Evolutionary conservation across 176 grass and related monocot species (phyloP), one percentile per base, ranked within the genome.

Genomic region (Paspalum notatum): DNA sequence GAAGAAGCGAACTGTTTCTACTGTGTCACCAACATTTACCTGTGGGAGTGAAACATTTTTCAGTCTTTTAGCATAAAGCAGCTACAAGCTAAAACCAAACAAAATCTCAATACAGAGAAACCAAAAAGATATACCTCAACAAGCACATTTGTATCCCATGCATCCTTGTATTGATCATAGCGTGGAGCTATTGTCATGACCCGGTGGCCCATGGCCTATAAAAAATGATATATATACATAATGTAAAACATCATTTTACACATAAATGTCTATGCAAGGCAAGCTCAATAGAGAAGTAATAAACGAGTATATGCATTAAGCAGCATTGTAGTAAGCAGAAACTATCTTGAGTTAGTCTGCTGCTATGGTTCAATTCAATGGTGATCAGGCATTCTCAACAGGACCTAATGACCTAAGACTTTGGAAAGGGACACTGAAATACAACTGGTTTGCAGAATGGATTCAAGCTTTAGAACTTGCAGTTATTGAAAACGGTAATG

Each of bases 151-250:
- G 88, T 90, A 75, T 93, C 91, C 91, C 91, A 93, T 53, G 85
- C 83, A 88, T 93, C 88, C 58, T 82, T 85, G 64, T 93, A 93
- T 64, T 93, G 91, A 75, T 93, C 87, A 76, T 90, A 93, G 12
- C 91, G 91, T 66, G 91, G 91, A 75, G 81, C 78, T 82, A 93
- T 67, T 0, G 88, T 87, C 91, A 93, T 93, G 58, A 93, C 88
- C 24, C 91, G 85, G 63, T 93, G 87, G 7, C 91, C 87, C 79
- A 90, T 88, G 64, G 87, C 91, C 91, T 93, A 54, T 68, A 70
- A 68, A 68, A 22, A 43, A 72, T 73, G 12, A 65, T 74, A 51
- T 40, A 51, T 40, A 20, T 55, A 22, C 44, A 68, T 74, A 53
- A 66, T 49, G 32, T 21, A 26, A 78, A 78, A 73, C 68, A 75